Evolutionary conservation across 768 basidiomycete genomes (phyloP).

Genomic region (Pleurotus salmoneostramineus): DNA sequence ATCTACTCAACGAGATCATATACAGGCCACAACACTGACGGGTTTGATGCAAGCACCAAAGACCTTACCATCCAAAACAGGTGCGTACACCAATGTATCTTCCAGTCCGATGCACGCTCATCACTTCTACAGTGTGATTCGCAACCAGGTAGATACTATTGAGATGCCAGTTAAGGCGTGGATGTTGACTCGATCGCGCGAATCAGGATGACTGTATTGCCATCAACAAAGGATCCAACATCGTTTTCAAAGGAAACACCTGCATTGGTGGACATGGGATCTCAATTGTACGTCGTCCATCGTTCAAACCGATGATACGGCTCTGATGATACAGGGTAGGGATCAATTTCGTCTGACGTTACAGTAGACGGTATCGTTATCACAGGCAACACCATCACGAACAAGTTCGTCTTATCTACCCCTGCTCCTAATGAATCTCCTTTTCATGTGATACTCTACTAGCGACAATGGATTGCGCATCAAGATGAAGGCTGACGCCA

Average conservation of each 20-base stretch:
- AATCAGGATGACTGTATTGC: constrained; percentile 67
- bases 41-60: constrained; percentile 37
- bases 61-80: constrained; percentile 38
- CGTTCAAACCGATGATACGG: too few species aligned
- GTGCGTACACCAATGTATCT: too few species aligned
- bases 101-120: too few species aligned
- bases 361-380: constrained; percentile 46
- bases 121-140: too few species aligned
- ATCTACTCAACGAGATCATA: background rate
- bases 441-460: background rate
- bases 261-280: constrained; percentile 65
- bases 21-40: constrained; percentile 45
- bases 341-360: constrained; percentile 45
- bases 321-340: too few species aligned
- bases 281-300: constrained; percentile 46
- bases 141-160: background rate
- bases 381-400: constrained; percentile 44
- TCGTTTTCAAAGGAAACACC: constrained; percentile 44
- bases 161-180: background rate
- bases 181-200: background rate
- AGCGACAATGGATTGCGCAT: constrained; percentile 59
- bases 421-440: too few species aligned
- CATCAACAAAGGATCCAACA: constrained; percentile 38
- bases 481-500: constrained; percentile 47
- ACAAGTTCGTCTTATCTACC: constrained; percentile 48